Conservation (phyloP, 139 green algal species). For the Coelastrella sp. region DNA sequence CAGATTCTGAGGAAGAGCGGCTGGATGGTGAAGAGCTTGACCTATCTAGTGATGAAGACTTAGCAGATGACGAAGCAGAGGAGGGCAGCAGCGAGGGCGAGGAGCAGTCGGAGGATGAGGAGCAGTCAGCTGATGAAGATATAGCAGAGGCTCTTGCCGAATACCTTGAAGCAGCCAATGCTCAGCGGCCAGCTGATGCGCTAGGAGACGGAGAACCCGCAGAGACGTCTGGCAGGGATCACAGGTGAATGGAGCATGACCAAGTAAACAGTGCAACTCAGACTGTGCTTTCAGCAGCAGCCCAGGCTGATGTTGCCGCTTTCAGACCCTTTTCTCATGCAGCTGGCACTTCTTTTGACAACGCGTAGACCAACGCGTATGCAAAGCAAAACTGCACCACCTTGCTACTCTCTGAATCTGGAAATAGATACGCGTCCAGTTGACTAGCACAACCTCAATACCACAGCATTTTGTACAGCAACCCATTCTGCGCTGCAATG, state of each 20-base stretch:
- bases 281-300: too few relatives aligned
- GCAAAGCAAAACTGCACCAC: too few relatives aligned
- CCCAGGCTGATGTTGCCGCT: too few relatives aligned
- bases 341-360: too few relatives aligned
- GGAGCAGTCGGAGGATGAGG: conserved; percentile 20
- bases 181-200: conserved; percentile 17
- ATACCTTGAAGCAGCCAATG: conserved; percentile 11
- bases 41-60: conserved; percentile 63
- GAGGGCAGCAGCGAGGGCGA: conserved; percentile 31
- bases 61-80: conserved; percentile 45
- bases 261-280: neutral
- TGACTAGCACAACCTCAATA: too few relatives aligned
- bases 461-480: too few relatives aligned
- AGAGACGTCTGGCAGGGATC: conserved; percentile 15
- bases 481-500: too few relatives aligned
- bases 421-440: too few relatives aligned
- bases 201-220: neutral
- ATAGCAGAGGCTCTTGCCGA: conserved; percentile 20
- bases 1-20: conserved; percentile 27
- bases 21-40: conserved; percentile 50
- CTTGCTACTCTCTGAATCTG: too few relatives aligned
- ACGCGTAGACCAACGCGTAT: too few relatives aligned
- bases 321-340: too few relatives aligned
- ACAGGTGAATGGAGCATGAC: neutral
- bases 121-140: conserved; percentile 27